These are phyloP conservation scores for Fomitopsis pinicola DNA, from an alignment of 1,284 basidiomycete species.

Conservation along the genomic window DNA sequence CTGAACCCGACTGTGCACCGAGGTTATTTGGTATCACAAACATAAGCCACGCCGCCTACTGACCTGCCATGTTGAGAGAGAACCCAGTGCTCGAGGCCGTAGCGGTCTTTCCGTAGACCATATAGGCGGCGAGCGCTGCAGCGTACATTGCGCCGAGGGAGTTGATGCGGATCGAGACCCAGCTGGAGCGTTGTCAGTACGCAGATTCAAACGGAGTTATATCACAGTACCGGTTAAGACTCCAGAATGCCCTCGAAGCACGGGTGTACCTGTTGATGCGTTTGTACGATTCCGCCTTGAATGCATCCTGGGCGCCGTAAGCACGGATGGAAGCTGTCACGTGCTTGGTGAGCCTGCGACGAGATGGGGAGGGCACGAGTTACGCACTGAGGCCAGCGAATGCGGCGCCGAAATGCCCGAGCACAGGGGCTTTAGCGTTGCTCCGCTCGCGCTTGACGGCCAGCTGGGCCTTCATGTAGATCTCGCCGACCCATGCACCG, in stretches of 20 bases:
- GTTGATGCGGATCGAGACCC: conserved; percentile 33
- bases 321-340: conserved; percentile 57
- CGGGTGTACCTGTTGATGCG: conserved; percentile 47
- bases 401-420: conserved; percentile 67
- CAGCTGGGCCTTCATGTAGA: conserved; percentile 66
- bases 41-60: conserved; percentile 3
- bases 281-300: conserved; percentile 39
- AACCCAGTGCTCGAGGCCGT: conserved; percentile 45
- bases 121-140: conserved; percentile 46
- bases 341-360: background rate
- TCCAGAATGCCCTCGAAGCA: conserved; percentile 43
- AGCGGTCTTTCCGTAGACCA: conserved; percentile 39
- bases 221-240: conserved; percentile 44
- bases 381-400: conserved; percentile 59
- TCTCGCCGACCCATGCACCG: conserved; percentile 37
- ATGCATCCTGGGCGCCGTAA: conserved; percentile 47
- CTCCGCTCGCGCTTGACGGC: conserved; percentile 72
- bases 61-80: conserved; percentile 45
- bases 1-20: conserved; percentile 43
- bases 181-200: conserved; percentile 4
- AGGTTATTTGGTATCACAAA: background rate
- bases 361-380: background rate
- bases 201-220: background rate
- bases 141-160: conserved; percentile 46
- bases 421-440: conserved; percentile 56